Base-by-base conservation (phyloP, 139 green algal species). In the Zygnema cylindricum region DNA sequence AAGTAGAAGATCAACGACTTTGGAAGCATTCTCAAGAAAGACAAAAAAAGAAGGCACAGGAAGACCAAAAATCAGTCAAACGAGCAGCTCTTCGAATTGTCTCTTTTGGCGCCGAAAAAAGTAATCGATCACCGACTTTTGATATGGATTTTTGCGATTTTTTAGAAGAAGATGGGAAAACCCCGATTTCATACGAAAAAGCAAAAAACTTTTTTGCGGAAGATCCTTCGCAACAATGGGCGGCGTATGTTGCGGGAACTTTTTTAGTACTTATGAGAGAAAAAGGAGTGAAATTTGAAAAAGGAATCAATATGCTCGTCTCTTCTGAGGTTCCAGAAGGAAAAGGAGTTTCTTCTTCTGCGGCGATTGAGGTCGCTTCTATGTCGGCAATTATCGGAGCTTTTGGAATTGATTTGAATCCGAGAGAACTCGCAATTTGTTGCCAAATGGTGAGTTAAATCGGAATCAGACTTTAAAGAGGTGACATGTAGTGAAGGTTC, bases 261-360 rank as follows among this genome's bases (percentile, higher is more conserved):
- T 69, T 98, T 81, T 84, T 98, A 76, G 96, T 98, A 86, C 94
- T 98, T 57, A 93, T 93, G 69, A 89, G 88, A 0, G 96, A 99
- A 92, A 77, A 89, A 77, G 92, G 83, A 22, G 22, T 87, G 35
- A 40, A 55, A 23, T 93, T 94, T 49, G 0, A 55, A 2, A 55
- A 91, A 23, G 43, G 40, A 55, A 25, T 91, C 36, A 82, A 86
- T 39, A 91, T 98, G 1, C 87, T 98, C 35, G 91, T 98, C 7
- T 55, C 76, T 76, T 96, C 92, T 42, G 86, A 94, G 1, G 97
- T 99, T 79, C 96, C 97, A 0, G 95, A 98, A 90, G 97, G 97
- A 63, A 96, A 96, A 89, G 97, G 97, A 2, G 97, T 99, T 38
- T 95, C 94, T 23, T 96, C 92, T 11, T 97, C 94, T 22, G 97